Conservation (phyloP, 225 moss, liverwort and hornwort species). For the Pseudisothecium myosuroides region DNA sequence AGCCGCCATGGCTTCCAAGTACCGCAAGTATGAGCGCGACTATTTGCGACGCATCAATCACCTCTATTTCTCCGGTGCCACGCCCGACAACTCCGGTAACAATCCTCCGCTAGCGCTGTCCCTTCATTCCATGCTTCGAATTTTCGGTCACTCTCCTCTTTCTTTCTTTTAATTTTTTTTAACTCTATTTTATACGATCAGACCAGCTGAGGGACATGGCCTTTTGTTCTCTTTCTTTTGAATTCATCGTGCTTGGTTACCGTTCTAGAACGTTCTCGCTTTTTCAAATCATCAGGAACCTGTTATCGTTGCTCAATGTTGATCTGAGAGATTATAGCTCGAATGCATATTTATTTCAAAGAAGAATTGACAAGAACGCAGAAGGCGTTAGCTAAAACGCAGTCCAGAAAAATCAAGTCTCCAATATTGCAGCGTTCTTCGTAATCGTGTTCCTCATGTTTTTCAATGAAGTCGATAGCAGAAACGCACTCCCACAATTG, state of each 20-base stretch:
- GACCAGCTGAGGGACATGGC: background rate
- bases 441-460: background rate
- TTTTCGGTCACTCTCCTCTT: background rate
- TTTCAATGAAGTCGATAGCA: background rate
- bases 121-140: background rate
- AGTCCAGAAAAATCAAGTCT: background rate
- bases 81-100: slow-evolving; percentile 17
- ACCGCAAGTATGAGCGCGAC: slow-evolving; percentile 73
- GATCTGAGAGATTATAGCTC: background rate
- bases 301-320: background rate
- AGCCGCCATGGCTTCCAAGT: slow-evolving; percentile 62
- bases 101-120: background rate
- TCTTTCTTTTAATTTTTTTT: background rate
- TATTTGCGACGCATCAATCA: slow-evolving; percentile 84
- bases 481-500: background rate
- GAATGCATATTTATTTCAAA: background rate
- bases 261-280: background rate
- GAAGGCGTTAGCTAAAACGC: background rate
- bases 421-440: background rate
- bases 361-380: background rate
- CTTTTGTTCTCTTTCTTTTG: background rate
- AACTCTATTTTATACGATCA: background rate
- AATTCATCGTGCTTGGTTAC: background rate
- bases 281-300: background rate
- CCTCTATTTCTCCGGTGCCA: slow-evolving; percentile 60